Conservation (phyloP, 164 flowering plant species). For the grape (Vitis vinifera) region ASM3070453v1 NC_081822.1:450501-451000, state of each 20-base stretch:
- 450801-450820: neutral
- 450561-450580: slow-evolving; percentile 95
- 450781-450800: slow-evolving; percentile 74
- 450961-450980: slow-evolving; percentile 38
- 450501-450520: neutral
- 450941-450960: slow-evolving; percentile 97
- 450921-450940: slow-evolving; percentile 82
- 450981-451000: too few relatives aligned
- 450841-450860: neutral
- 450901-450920: slow-evolving; percentile 67
- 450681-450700: slow-evolving; percentile 94
- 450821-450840: neutral
- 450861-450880: slow-evolving; percentile 71
- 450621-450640: neutral
- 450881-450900: slow-evolving; percentile 85
- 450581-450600: slow-evolving; percentile 91
- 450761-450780: slow-evolving; percentile 87
- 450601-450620: neutral
- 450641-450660: neutral
- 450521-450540: slow-evolving; percentile 41
- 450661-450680: slow-evolving; percentile 41
- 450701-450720: slow-evolving; percentile 79
- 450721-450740: slow-evolving; percentile 91
- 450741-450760: slow-evolving; percentile 84
- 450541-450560: slow-evolving; percentile 95